Base-by-base conservation (phyloP, 2,329 filamentous ascomycete genomes). In the Cladosporium sp. region DNA sequence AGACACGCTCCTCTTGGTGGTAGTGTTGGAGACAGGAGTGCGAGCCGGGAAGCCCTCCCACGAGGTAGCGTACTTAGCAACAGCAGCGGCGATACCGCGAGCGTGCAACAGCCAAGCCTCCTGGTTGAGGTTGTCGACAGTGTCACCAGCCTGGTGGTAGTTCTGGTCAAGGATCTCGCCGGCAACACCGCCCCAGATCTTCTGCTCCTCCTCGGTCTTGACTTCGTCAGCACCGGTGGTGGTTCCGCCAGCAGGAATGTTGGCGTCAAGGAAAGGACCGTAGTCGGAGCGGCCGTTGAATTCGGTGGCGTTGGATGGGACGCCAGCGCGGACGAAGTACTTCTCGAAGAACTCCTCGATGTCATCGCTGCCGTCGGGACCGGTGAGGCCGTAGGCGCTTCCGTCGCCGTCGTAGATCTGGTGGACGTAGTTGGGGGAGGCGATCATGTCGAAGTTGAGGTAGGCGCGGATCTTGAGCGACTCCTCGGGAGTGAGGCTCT, bases 351-450 rank as follows among this genome's bases (percentile, higher is more conserved):
- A 66, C 28, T 52, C 59, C 51, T 66, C 65, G 30, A 55, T 60
- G 74, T 91, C 84, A 69, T 89, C 85, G 0, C 89, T 92, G 1
- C 91, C 91, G 3, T 79, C 69, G 0, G 85, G 85, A 0, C 84
- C 85, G 2, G 80, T 80, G 18, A 80, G 68, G 74, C 85, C 85
- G 79, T 80, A 86, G 11, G 81, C 77, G 47, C 78, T 81, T 66
- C 84, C 84, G 72, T 86, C 83, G 57, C 84, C 84, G 68, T 88
- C 85, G 71, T 85, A 85, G 69, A 86, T 81, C 65, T 80, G 78
- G 67, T 80, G 81, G 11, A 81, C 82, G 68, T 83, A 87, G 78
- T 87, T 88, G n/a, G 85, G 85, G 0, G 82, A 85, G 3, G 84
- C 83, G 73, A 90, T 88, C 78, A 80, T 80, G 68, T 80, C 78